Evolutionary conservation across 768 basidiomycete species (phyloP).

Genomic region (Albatrellus ellisii): DNA sequence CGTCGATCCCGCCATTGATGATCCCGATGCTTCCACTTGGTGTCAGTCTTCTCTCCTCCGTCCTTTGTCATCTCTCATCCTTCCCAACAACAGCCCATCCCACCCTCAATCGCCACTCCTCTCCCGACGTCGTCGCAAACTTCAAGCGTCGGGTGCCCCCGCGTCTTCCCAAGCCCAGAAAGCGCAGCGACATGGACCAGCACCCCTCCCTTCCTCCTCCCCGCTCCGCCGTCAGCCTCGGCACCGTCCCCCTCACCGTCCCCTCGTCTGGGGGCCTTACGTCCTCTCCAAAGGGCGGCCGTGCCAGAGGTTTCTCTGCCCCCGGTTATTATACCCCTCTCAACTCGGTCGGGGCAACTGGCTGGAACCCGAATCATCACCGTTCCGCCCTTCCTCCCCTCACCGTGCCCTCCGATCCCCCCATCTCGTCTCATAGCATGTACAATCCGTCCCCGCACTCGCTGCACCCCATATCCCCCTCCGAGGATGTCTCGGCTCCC

Average conservation of each 20-base stretch:
- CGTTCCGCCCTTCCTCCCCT: slow-evolving; percentile 55
- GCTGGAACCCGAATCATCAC: slow-evolving; percentile 44
- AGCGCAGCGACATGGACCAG: slow-evolving; percentile 55
- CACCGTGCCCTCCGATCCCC: slow-evolving; percentile 68
- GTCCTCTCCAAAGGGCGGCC: slow-evolving; percentile 38
- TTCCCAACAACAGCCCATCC: slow-evolving; percentile 53
- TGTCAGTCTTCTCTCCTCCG: slow-evolving; percentile 41
- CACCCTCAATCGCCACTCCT: slow-evolving; percentile 82
- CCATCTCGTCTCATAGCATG: slow-evolving; percentile 43
- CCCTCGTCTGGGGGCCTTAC: slow-evolving; percentile 33
- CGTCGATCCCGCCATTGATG: slow-evolving; percentile 89
- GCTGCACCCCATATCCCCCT: slow-evolving; percentile 54
- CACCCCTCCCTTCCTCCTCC: slow-evolving; percentile 61
- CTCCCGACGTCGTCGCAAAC: slow-evolving; percentile 81
- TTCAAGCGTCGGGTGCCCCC: slow-evolving; percentile 95
- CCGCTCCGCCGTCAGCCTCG: slow-evolving; percentile 63
- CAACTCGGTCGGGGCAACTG: slow-evolving; percentile 38
- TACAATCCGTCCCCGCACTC: slow-evolving; percentile 50
- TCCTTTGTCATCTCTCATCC: slow-evolving; percentile 10
- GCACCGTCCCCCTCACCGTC: slow-evolving; percentile 49
- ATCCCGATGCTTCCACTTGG: slow-evolving; percentile 95
- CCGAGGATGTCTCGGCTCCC: slow-evolving; percentile 48
- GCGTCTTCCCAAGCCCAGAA: slow-evolving; percentile 77
- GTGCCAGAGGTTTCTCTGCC: slow-evolving; percentile 61
- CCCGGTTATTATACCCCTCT: slow-evolving; percentile 72